These are phyloP conservation scores for Coemansia reversa DNA, from an alignment of 192 early-diverging fungal genomes.

Conservation along the genomic window DNA sequence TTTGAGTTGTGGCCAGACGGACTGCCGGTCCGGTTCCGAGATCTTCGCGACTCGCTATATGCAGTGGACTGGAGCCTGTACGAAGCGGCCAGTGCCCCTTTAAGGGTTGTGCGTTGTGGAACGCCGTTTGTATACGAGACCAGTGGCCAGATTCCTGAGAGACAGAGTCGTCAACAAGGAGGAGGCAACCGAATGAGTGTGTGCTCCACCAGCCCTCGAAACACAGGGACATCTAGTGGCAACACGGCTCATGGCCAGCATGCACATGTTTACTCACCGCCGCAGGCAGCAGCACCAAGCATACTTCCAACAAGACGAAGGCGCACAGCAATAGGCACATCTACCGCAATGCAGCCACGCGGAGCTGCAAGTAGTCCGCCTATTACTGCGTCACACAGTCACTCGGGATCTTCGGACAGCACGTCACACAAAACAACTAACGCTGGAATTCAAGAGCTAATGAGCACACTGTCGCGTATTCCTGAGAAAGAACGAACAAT, in stretches of 20 bases:
- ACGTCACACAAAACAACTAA: conserved; percentile 11
- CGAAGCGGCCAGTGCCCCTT: conserved; percentile 47
- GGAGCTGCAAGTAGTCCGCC: conserved; percentile 8
- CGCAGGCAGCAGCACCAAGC: conserved; percentile 23
- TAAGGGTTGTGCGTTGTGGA: conserved; percentile 41
- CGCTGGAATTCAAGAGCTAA: conserved; percentile 31
- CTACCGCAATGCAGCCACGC: conserved; percentile 13
- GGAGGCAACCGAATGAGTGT: conserved; percentile 23
- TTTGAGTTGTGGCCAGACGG: conserved; percentile 52
- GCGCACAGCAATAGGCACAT: conserved; percentile 18
- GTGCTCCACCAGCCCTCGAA: conserved; percentile 1
- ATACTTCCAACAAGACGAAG: conserved; percentile 28
- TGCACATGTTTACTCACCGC: conserved; percentile 30
- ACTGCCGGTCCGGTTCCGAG: conserved; percentile 48
- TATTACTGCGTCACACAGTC: conserved; percentile 11
- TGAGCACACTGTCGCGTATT: conserved; percentile 40
- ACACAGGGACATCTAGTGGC: conserved; percentile 4
- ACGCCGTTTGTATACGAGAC: conserved; percentile 45
- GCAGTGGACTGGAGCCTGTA: conserved; percentile 53
- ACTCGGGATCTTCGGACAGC: conserved; percentile 17
- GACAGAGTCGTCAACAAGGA: not conserved
- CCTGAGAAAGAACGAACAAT: conserved; percentile 39
- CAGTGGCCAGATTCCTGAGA: conserved; percentile 11
- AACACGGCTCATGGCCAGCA: not conserved
- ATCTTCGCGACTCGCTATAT: conserved; percentile 53